Percentiles rank a stretch among this genome's conserved stretches.
These are phyloP conservation scores for Penicillium mononematosum DNA, from an alignment of 495 filamentous ascomycete species.

Conservation along the genomic window DNA sequence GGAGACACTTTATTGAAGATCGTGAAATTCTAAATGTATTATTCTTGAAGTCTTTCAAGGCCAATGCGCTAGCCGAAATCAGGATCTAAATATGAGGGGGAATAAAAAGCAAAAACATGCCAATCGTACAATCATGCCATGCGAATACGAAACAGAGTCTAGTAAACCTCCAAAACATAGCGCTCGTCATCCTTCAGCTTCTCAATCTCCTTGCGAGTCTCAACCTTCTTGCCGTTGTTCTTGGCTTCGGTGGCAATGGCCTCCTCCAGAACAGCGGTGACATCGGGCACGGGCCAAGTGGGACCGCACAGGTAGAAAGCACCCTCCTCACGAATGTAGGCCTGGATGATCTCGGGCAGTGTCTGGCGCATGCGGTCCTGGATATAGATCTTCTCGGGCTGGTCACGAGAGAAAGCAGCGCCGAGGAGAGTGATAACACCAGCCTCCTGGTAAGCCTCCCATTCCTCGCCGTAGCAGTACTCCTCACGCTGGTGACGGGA, in stretches of 20 bases:
- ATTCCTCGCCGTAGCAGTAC: conserved; percentile 98
- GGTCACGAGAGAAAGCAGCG: conserved; percentile 92
- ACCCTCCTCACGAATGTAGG: conserved; percentile 84
- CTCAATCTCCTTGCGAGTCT: conserved; percentile 91
- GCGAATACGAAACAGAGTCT: conserved; percentile 26
- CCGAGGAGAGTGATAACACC: conserved; percentile 94
- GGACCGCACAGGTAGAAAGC: conserved; percentile 96
- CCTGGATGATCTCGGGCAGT: conserved; percentile 78
- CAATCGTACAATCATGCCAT: conserved; percentile 24
- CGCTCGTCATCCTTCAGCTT: conserved; percentile 88
- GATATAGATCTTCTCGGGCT: conserved; percentile 98
- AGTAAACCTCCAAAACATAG: conserved; percentile 97
- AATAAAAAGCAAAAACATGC: conserved; percentile 26
- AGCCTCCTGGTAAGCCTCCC: conserved; percentile 96
- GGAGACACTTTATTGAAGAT: background rate
- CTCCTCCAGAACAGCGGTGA: conserved; percentile 89
- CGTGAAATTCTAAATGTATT: conserved; percentile 16
- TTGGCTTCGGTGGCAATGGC: conserved; percentile 80
- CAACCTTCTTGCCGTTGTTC: conserved; percentile 70
- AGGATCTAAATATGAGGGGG: conserved; percentile 26
- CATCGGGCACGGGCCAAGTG: conserved; percentile 99
- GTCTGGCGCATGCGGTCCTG: conserved; percentile 96
- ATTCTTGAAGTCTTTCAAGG: conserved; percentile 23
- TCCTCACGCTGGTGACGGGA: conserved; percentile 96
- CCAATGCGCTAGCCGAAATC: conserved; percentile 1